phyloP scores from a whole-genome alignment of 2,329 filamentous ascomycete genomes.

The Cytospora chrysosperma region DNA sequence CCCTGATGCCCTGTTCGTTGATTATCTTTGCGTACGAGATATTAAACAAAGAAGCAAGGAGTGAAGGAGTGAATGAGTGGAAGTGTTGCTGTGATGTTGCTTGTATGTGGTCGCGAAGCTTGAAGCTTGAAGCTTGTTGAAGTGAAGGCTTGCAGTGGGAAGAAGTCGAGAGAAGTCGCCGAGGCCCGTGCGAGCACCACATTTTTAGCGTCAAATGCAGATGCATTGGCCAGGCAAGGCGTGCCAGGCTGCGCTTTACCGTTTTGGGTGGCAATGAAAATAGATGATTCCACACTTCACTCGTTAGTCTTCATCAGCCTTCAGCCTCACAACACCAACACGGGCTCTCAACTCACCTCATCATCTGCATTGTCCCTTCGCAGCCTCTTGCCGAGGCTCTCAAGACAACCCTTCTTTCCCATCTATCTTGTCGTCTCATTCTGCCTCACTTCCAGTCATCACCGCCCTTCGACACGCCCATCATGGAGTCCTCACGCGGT shows the following conservation, averaged over 20 bases:
- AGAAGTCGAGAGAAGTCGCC: too few species aligned
- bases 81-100: background rate
- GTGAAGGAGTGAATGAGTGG: background rate
- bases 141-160: background rate
- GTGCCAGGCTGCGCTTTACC: background rate
- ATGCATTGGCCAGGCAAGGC: slow-evolving; percentile 8
- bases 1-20: background rate
- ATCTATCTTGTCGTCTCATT: background rate
- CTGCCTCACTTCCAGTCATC: slow-evolving; percentile 4
- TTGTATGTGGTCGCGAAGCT: slow-evolving; percentile 2
- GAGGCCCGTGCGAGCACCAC: slow-evolving; percentile 13
- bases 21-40: background rate
- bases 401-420: background rate
- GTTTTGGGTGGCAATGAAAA: slow-evolving; percentile 9
- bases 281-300: background rate
- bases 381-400: background rate
- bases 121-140: too few species aligned
- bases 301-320: too few species aligned
- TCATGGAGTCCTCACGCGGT: slow-evolving; percentile 86
- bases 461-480: slow-evolving; percentile 31
- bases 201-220: slow-evolving; percentile 7
- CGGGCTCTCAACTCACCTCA: background rate
- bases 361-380: background rate
- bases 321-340: slow-evolving; percentile 8
- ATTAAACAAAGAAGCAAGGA: background rate